A percentile compares a stretch with the other conserved stretches of the same genome.
These are phyloP conservation scores for Diaporthe vexans DNA, from an alignment of 2,329 filamentous ascomycete species.

Conservation along the genomic window DNA sequence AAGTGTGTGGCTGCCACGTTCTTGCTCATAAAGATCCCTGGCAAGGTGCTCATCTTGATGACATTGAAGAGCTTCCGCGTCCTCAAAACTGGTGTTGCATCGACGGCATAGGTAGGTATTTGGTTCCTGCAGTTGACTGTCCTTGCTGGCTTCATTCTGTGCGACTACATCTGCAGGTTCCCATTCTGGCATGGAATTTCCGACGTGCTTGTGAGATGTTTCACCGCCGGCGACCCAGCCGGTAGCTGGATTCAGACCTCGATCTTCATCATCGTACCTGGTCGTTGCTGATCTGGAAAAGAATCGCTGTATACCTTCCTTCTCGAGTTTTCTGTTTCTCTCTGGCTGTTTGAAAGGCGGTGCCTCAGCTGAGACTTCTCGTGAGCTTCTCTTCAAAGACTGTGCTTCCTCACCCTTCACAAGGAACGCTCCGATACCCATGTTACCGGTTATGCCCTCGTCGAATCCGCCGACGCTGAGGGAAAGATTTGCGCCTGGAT, in stretches of 20 bases:
- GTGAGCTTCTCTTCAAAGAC: constrained; percentile 58
- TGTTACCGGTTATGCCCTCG: constrained; percentile 85
- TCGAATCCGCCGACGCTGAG: constrained; percentile 94
- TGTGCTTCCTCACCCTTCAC: constrained; percentile 79
- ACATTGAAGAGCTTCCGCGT: constrained; percentile 73
- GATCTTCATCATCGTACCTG: constrained; percentile 45
- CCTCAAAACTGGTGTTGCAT: constrained; percentile 74
- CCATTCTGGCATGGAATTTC: constrained; percentile 19
- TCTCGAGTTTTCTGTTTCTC: constrained; percentile 63
- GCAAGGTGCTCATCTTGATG: constrained; percentile 97
- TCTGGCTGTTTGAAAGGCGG: constrained; percentile 51
- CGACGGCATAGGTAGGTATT: constrained; percentile 69
- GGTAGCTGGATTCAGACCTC: constrained; percentile 49
- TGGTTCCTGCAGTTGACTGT: constrained; percentile 51
- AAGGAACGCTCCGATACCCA: constrained; percentile 89
- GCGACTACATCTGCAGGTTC: constrained; percentile 42
- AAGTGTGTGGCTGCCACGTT: constrained; percentile 66
- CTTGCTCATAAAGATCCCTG: constrained; percentile 81
- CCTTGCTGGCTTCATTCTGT: constrained; percentile 44
- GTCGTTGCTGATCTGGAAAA: constrained; percentile 57
- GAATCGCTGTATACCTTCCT: constrained; percentile 69
- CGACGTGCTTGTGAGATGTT: constrained; percentile 44
- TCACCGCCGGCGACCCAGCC: constrained; percentile 45
- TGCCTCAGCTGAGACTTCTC: constrained; percentile 47
- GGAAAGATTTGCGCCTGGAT: constrained; percentile 77